phyloP scores from a whole-genome alignment of 1,284 basidiomycete species.

The Inonotus obliquus region DNA sequence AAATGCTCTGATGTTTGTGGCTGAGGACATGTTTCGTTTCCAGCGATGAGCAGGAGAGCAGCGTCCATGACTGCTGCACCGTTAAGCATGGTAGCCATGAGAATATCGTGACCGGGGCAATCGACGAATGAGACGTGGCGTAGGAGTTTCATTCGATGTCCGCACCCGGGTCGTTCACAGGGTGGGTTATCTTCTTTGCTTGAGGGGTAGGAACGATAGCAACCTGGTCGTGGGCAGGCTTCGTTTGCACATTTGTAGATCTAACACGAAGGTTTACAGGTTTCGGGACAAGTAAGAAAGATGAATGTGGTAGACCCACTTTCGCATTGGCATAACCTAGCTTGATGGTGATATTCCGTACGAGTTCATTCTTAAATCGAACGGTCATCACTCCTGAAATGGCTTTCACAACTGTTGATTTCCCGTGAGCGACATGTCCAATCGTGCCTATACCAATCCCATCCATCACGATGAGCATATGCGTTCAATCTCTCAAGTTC shows the following conservation, averaged over 20 bases:
- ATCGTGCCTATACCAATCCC: slow-evolving; percentile 66
- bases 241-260: slow-evolving; percentile 98
- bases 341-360: slow-evolving; percentile 99
- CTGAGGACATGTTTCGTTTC: slow-evolving; percentile 98
- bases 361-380: slow-evolving; percentile 98
- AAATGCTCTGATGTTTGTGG: slow-evolving; percentile 98
- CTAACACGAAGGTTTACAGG: slow-evolving; percentile 35
- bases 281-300: slow-evolving; percentile 6
- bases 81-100: slow-evolving; percentile 99
- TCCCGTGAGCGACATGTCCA: slow-evolving; percentile 97
- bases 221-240: slow-evolving; percentile 88
- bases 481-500: background rate
- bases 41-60: slow-evolving; percentile 90
- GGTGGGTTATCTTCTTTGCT: slow-evolving; percentile 92
- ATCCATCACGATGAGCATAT: slow-evolving; percentile 6
- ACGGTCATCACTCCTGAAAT: slow-evolving; percentile 99
- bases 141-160: slow-evolving; percentile 84
- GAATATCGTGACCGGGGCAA: slow-evolving; percentile 91
- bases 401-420: slow-evolving; percentile 98
- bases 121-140: slow-evolving; percentile 97
- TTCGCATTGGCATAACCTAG: slow-evolving; percentile 98
- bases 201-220: slow-evolving; percentile 91
- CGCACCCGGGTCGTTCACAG: slow-evolving; percentile 92
- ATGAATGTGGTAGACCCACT: slow-evolving; percentile 43
- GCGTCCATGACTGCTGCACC: slow-evolving; percentile 99